These are phyloP conservation scores for Angomonas desouzai DNA, from an alignment of 208 protist species.

Conservation along the genomic window DNA sequence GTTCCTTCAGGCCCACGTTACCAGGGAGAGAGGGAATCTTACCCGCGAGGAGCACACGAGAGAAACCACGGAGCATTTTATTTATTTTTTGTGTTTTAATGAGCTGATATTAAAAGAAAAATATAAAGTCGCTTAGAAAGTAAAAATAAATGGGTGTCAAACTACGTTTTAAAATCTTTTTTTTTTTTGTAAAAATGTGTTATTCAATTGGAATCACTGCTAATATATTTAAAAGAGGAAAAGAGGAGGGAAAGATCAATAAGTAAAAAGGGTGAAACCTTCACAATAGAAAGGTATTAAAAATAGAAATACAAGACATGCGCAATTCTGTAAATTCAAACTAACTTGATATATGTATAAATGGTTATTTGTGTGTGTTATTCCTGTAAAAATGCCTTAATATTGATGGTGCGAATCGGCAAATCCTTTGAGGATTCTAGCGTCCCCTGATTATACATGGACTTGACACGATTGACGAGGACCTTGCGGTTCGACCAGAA, in stretches of 20 bases:
- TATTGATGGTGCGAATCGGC: constrained; percentile 82
- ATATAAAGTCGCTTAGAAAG: not conserved
- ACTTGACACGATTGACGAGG: constrained; percentile 87
- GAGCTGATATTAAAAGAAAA: not conserved
- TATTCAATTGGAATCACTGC: not conserved
- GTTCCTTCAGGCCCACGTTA: constrained; percentile 33
- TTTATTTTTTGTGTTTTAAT: constrained; percentile 2
- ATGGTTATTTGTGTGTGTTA: constrained; percentile 18
- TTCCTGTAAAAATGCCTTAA: constrained; percentile 81
- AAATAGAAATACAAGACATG: no score
- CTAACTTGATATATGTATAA: constrained; percentile 3
- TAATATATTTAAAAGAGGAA: not conserved
- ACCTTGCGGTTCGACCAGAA: constrained; percentile 91
- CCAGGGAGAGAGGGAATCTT: constrained; percentile 19
- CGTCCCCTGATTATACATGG: constrained; percentile 86
- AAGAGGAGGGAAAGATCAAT: not conserved
- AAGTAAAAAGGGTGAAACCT: constrained; percentile 9
- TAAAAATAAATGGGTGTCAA: not conserved
- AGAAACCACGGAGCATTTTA: constrained; percentile 22
- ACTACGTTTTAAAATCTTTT: not conserved
- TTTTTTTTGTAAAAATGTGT: constrained; percentile 3
- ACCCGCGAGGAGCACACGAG: constrained; percentile 15
- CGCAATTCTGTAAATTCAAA: no score
- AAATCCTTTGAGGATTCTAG: constrained; percentile 65
- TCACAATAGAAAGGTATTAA: not conserved